phyloP scores from a whole-genome alignment of 2,329 filamentous ascomycete genomes.

The Hortaea werneckii region DNA sequence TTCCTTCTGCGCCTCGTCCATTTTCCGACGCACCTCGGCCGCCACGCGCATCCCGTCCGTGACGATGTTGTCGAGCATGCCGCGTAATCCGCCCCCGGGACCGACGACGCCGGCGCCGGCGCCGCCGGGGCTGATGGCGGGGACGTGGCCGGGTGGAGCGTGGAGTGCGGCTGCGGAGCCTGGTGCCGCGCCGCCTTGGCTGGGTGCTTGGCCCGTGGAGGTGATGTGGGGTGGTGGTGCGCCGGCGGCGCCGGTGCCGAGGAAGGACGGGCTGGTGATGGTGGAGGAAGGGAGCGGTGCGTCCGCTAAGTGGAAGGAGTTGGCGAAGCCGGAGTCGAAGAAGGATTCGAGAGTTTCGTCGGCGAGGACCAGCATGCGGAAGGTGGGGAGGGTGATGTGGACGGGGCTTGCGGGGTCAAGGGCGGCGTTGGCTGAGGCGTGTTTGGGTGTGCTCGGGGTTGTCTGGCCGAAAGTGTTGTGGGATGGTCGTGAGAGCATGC shows the following conservation, averaged over 20 bases:
- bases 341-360: slow-evolving; percentile 94
- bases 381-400: slow-evolving; percentile 92
- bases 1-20: slow-evolving; percentile 92
- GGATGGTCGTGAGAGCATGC: slow-evolving; percentile 18
- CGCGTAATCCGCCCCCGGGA: slow-evolving; percentile 68
- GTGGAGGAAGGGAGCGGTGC: slow-evolving; percentile 39
- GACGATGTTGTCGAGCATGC: slow-evolving; percentile 94
- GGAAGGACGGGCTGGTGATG: slow-evolving; percentile 30
- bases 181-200: neutral
- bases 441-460: slow-evolving; percentile 39
- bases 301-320: slow-evolving; percentile 81
- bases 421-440: slow-evolving; percentile 76
- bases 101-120: slow-evolving; percentile 45
- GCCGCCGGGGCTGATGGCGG: slow-evolving; percentile 21
- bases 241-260: neutral
- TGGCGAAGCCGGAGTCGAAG: slow-evolving; percentile 90
- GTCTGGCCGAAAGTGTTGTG: slow-evolving; percentile 25
- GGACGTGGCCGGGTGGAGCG: slow-evolving; percentile 1
- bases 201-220: neutral
- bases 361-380: slow-evolving; percentile 95
- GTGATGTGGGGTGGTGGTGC: neutral
- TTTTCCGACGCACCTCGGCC: slow-evolving; percentile 77
- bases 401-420: slow-evolving; percentile 87
- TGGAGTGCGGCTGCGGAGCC: neutral
- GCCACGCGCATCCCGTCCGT: slow-evolving; percentile 95